Evolutionary conservation across 1,284 basidiomycete genomes (phyloP).

Genomic region (Pseudozyma sp.): DNA sequence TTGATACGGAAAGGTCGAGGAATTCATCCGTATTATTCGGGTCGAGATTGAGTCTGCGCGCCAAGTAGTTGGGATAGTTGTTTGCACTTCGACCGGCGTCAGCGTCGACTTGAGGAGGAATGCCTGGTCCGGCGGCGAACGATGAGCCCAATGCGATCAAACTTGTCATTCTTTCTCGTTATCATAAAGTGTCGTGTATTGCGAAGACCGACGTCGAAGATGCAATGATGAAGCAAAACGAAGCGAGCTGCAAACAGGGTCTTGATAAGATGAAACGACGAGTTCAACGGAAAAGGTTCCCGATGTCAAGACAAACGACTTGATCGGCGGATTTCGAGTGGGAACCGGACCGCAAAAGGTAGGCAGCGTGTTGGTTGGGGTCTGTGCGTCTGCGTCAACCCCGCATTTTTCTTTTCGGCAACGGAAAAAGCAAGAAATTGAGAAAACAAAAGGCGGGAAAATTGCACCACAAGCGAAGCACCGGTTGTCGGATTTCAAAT

Average conservation of each 20-base stretch:
- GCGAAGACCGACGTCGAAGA: neutral
- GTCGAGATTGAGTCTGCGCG: slow-evolving; percentile 18
- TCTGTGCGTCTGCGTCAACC: neutral
- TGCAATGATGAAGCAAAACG: neutral
- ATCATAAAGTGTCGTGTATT: neutral
- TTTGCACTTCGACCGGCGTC: slow-evolving; percentile 34
- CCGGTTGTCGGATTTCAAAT: slow-evolving; percentile 5
- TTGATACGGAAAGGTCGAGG: slow-evolving; percentile 30
- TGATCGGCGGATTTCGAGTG: neutral
- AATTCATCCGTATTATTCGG: slow-evolving; percentile 2
- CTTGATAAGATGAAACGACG: no score
- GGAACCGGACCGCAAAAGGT: neutral
- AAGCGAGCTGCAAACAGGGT: no score
- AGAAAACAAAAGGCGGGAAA: no score
- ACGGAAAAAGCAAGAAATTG: no score
- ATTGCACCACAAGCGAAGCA: neutral
- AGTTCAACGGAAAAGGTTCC: no score
- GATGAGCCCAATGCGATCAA: slow-evolving; percentile 31
- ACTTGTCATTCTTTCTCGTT: slow-evolving; percentile 1
- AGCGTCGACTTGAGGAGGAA: slow-evolving; percentile 17
- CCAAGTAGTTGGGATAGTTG: slow-evolving; percentile 34
- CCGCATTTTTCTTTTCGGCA: neutral
- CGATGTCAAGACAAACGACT: no score
- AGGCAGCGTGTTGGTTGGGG: neutral
- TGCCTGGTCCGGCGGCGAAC: slow-evolving; percentile 36